A percentile compares a stretch with the other conserved stretches of the same genome.
phyloP scores from a whole-genome alignment of 257 asterid genomes.

The Petunia secreta region DNA sequence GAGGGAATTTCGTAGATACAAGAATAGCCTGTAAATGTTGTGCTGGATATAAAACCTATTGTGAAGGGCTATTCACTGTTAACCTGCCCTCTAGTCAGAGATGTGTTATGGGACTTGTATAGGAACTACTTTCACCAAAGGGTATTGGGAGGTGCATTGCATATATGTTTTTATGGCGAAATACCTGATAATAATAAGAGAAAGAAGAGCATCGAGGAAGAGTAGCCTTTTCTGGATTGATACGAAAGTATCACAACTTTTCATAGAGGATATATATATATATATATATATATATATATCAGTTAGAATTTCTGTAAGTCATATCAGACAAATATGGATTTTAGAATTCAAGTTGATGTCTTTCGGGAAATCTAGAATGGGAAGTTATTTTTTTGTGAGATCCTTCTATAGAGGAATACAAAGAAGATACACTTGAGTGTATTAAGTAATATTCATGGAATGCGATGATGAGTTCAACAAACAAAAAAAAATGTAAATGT shows the following conservation, averaged over 20 bases:
- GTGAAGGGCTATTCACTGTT: constrained; percentile 92
- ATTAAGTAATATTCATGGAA: neutral
- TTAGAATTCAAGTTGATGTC: no score
- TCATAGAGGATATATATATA: neutral
- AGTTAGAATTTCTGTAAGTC: no score
- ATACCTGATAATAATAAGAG: constrained; percentile 30
- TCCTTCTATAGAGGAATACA: neutral
- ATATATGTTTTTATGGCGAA: constrained; percentile 69
- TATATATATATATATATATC: neutral
- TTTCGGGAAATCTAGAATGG: neutral
- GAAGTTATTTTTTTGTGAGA: neutral
- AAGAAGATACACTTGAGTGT: neutral
- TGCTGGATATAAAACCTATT: constrained; percentile 79
- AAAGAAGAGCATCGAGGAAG: neutral
- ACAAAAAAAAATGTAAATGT: no score
- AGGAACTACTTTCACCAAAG: constrained; percentile 66
- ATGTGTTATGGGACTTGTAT: constrained; percentile 93
- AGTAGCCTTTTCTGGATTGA: neutral
- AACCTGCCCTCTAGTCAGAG: constrained; percentile 71
- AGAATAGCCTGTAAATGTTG: constrained; percentile 26
- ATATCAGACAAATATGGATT: no score
- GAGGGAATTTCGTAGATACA: constrained; percentile 49
- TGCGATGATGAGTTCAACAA: no score
- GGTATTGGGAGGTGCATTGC: constrained; percentile 65
- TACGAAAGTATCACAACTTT: neutral